Evolutionary conservation across 2,329 filamentous ascomycete genomes (phyloP).

Genomic region (Neopestalotiopsis sp.): DNA sequence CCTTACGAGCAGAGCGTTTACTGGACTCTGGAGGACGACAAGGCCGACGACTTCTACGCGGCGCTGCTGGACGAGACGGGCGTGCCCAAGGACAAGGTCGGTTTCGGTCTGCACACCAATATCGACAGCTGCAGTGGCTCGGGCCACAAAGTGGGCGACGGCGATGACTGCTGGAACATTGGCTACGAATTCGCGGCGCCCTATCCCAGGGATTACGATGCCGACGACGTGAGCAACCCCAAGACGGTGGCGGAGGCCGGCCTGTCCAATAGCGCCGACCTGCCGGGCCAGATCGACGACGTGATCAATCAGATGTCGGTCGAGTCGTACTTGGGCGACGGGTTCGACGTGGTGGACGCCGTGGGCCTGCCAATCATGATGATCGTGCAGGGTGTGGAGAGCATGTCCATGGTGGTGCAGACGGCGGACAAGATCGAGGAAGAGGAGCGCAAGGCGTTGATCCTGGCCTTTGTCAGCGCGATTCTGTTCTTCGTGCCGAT

Average conservation of each 20-base stretch:
- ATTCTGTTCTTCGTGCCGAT: slow-evolving; percentile 34
- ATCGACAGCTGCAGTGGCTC: neutral
- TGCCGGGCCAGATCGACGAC: slow-evolving; percentile 18
- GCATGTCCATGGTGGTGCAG: slow-evolving; percentile 29
- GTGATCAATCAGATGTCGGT: slow-evolving; percentile 16
- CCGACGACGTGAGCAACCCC: slow-evolving; percentile 26
- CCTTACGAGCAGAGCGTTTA: slow-evolving; percentile 19
- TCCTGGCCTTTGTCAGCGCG: slow-evolving; percentile 25
- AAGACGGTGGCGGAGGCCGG: slow-evolving; percentile 24
- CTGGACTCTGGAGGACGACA: slow-evolving; percentile 19
- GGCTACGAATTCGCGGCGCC: slow-evolving; percentile 25
- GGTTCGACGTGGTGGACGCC: slow-evolving; percentile 26
- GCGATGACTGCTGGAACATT: slow-evolving; percentile 17
- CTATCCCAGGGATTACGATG: slow-evolving; percentile 13
- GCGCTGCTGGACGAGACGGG: slow-evolving; percentile 26
- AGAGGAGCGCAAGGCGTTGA: slow-evolving; percentile 29
- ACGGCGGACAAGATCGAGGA: slow-evolving; percentile 30
- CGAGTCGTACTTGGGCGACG: slow-evolving; percentile 10
- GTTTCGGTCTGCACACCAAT: slow-evolving; percentile 20
- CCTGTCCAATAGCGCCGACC: slow-evolving; percentile 17
- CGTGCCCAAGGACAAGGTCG: slow-evolving; percentile 27
- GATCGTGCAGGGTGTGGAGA: slow-evolving; percentile 24
- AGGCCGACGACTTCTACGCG: slow-evolving; percentile 23
- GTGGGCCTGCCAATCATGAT: slow-evolving; percentile 24
- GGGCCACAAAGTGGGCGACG: slow-evolving; percentile 5